Percentiles rank a stretch among this genome's conserved stretches.
Conservation (phyloP, 2,329 filamentous ascomycete species). For the Corynespora cassiicola region DNA sequence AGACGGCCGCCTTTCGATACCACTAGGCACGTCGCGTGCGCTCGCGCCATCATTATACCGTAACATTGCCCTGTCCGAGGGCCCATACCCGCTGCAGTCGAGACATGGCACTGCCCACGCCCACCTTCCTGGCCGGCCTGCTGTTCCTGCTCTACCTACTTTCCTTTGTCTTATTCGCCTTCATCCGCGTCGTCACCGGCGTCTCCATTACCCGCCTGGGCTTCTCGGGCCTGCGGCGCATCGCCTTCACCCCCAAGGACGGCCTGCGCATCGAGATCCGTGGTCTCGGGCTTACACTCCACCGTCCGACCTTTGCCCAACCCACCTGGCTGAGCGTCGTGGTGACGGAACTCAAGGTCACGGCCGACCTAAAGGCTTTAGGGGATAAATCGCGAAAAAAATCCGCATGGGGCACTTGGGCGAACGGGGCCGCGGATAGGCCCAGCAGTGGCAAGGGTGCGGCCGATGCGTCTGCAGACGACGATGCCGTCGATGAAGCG, state of each 20-base stretch:
- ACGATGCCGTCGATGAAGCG: conserved; percentile 24
- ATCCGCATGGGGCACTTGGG: conserved; percentile 37
- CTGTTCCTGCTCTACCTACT: conserved; percentile 86
- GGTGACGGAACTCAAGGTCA: conserved; percentile 83
- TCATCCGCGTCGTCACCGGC: conserved; percentile 89
- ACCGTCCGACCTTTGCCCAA: conserved; percentile 94
- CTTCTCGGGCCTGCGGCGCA: conserved; percentile 87
- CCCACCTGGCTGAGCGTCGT: conserved; percentile 96
- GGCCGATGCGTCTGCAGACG: conserved; percentile 22
- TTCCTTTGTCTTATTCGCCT: conserved; percentile 91
- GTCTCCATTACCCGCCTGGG: conserved; percentile 95
- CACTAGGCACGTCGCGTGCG: conserved; percentile 37
- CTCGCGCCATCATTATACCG: conserved; percentile 19
- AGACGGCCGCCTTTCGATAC: conserved; percentile 20
- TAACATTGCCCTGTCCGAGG: conserved; percentile 19
- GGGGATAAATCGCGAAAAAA: conserved; percentile 46
- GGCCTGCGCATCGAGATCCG: conserved; percentile 89
- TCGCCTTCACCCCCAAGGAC: conserved; percentile 88
- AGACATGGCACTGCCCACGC: conserved; percentile 53
- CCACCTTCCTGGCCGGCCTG: conserved; percentile 82
- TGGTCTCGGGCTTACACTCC: conserved; percentile 84
- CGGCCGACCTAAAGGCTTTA: conserved; percentile 75
- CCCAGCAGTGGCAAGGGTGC: conserved; percentile 21
- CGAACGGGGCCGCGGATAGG: conserved; percentile 34
- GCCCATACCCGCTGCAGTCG: neutral